A percentile compares a stretch with the other conserved stretches of the same genome.
phyloP scores from a whole-genome alignment of 148 eudicot species.

The Amaranthus hypochondriacus region DNA sequence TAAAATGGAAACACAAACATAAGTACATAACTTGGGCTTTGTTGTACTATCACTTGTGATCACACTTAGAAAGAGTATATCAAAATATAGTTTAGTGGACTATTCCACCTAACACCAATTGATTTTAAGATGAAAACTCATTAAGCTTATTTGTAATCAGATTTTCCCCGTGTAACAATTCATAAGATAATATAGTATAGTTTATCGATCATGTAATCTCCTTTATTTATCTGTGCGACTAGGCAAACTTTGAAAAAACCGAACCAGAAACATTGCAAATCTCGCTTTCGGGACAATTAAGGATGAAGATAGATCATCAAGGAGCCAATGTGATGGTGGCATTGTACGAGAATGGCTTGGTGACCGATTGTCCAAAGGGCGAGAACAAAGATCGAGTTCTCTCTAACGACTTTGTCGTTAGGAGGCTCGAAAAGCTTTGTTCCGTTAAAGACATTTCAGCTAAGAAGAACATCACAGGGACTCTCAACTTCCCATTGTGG shows the following conservation, averaged over 20 bases:
- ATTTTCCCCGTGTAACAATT: no score
- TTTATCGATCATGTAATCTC: no score
- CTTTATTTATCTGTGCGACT: neutral
- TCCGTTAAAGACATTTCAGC: slow-evolving; percentile 53
- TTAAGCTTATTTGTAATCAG: no score
- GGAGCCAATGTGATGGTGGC: slow-evolving; percentile 79
- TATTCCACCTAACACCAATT: no score
- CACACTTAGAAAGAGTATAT: no score
- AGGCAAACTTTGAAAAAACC: slow-evolving; percentile 62
- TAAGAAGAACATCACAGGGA: slow-evolving; percentile 54
- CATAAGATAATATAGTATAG: no score
- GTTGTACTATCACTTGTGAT: no score
- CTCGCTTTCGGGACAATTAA: slow-evolving; percentile 48
- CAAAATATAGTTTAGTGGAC: no score
- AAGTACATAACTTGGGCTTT: no score
- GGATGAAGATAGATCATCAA: slow-evolving; percentile 50
- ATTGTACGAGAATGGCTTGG: slow-evolving; percentile 56
- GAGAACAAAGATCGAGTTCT: slow-evolving; percentile 64
- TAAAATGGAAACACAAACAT: no score
- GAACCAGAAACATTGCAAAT: slow-evolving; percentile 52
- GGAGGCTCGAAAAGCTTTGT: slow-evolving; percentile 62
- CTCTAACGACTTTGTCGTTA: slow-evolving; percentile 66
- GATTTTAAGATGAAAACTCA: no score
- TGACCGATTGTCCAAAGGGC: slow-evolving; percentile 50
- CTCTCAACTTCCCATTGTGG: slow-evolving; percentile 56